Evolutionary conservation across 176 grass and related monocot species (phyloP), one percentile per base, ranked within the genome.

Genomic region (Eleusine coracana): DNA sequence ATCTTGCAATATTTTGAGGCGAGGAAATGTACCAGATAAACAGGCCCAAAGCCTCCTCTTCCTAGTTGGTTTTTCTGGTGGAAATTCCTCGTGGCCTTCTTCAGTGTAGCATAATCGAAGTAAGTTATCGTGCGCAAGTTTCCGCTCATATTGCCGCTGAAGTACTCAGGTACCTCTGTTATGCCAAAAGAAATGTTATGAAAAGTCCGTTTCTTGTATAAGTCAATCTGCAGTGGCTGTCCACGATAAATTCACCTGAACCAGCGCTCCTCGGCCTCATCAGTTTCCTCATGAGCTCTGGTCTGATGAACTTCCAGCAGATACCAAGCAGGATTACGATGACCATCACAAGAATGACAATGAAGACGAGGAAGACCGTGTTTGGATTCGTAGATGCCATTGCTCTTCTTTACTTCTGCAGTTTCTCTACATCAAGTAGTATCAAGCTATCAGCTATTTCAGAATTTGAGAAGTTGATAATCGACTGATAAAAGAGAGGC

Each of bases 121-220:
- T 88, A 90, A 25, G 82, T 88, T 44, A 90, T 90, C 0, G 88
- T 94, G 8, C 92, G 79, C 54, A 94, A 83, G 74, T 90, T 94
- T 38, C 88, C 86, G 13, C 92, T 88, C 83, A 94, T 84, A 71
- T 90, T 94, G 48, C 86, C 28, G 46, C 88, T 94, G 66, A 90
- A 88, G 80, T 83, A 81, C 61, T 88, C 83, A 15, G 92, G 88
- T 4, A 76, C 75, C 69, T 79, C 82, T 86, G 68, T 36, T 66
- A 82, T 11, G 10, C 2, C 7, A 12, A 5, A 28, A 10, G 3
- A 12, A 9, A 20, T 16, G 65, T 31, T 40, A 27, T 7, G 51
- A 51, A 25, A 28, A 49, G 10, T 75, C 3, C 48, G 5, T 51
- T 38, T 38, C 39, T 12, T 39, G 51, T 49, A 34, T 0, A 10